Conservation (phyloP, 2,329 filamentous ascomycete species). For the Colletotrichum euphorbiae region DNA sequence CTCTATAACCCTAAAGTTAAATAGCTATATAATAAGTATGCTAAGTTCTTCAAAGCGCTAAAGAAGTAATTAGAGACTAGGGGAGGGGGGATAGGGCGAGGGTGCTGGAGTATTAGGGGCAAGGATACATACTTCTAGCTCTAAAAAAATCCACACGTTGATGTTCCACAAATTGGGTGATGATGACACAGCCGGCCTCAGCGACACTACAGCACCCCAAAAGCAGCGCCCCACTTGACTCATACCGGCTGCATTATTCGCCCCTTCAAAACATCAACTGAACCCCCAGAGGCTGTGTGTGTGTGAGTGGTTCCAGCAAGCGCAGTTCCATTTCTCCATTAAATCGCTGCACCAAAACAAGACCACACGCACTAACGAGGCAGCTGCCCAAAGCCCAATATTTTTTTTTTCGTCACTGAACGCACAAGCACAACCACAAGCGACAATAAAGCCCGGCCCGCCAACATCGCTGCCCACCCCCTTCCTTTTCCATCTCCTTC, state of each 20-base stretch:
- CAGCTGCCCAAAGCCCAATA: slow-evolving; percentile 28
- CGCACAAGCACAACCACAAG: background rate
- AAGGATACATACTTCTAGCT: too few relatives aligned
- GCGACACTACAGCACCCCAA: background rate
- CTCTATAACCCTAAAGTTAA: too few relatives aligned
- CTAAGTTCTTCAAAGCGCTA: too few relatives aligned
- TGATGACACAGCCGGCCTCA: background rate
- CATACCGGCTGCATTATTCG: slow-evolving; percentile 34
- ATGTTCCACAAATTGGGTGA: too few relatives aligned
- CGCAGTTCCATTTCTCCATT: slow-evolving; percentile 4
- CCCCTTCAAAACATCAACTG: slow-evolving; percentile 8
- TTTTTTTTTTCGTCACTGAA: background rate
- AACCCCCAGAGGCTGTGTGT: too few relatives aligned
- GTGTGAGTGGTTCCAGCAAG: slow-evolving; percentile 2
- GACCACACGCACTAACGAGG: background rate
- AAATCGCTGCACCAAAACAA: slow-evolving; percentile 19
- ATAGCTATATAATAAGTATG: too few relatives aligned
- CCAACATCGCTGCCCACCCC: slow-evolving; percentile 28
- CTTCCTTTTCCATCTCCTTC: slow-evolving; percentile 11
- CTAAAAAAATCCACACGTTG: too few relatives aligned
- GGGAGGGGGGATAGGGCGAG: too few relatives aligned
- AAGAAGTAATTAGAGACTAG: too few relatives aligned
- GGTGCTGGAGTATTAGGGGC: too few relatives aligned
- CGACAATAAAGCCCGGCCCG: slow-evolving; percentile 37
- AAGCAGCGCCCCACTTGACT: slow-evolving; percentile 33